Evolutionary conservation across 2,329 filamentous ascomycete species (phyloP).

Genomic region (Exophiala lecanii-corni): DNA sequence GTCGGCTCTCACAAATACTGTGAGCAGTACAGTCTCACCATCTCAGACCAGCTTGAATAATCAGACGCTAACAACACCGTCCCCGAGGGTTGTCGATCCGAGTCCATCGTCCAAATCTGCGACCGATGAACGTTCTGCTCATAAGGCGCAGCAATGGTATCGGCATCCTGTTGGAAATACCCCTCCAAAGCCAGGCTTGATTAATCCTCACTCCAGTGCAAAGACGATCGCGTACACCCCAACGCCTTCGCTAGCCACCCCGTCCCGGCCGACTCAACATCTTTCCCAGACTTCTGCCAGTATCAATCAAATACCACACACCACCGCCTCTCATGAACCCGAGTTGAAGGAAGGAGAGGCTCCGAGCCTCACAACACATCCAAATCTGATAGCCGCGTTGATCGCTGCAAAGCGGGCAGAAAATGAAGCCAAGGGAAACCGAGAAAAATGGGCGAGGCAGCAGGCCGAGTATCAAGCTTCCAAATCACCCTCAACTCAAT

Average conservation of each 20-base stretch:
- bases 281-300: background rate
- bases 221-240: background rate
- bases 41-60: background rate
- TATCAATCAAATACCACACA: background rate
- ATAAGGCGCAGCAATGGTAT: background rate
- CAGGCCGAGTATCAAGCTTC: conserved; percentile 16
- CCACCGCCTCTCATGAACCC: conserved; percentile 6
- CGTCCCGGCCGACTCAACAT: background rate
- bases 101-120: background rate
- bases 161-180: background rate
- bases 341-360: conserved; percentile 16
- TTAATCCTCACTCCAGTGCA: background rate
- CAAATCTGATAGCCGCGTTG: conserved; percentile 19
- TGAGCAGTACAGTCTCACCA: background rate
- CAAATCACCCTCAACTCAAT: conserved; percentile 11
- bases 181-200: background rate
- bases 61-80: background rate
- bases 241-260: background rate
- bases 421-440: conserved; percentile 16
- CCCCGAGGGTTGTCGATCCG: background rate
- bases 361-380: conserved; percentile 11
- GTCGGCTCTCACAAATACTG: too few relatives aligned
- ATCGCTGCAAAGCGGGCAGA: conserved; percentile 19
- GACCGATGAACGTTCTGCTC: background rate
- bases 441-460: conserved; percentile 16